Percentiles rank a stretch among this genome's conserved stretches.
These are phyloP conservation scores for Picea engelmannii DNA, from an alignment of 83 land plant genomes.

Conservation along the genomic window DNA sequence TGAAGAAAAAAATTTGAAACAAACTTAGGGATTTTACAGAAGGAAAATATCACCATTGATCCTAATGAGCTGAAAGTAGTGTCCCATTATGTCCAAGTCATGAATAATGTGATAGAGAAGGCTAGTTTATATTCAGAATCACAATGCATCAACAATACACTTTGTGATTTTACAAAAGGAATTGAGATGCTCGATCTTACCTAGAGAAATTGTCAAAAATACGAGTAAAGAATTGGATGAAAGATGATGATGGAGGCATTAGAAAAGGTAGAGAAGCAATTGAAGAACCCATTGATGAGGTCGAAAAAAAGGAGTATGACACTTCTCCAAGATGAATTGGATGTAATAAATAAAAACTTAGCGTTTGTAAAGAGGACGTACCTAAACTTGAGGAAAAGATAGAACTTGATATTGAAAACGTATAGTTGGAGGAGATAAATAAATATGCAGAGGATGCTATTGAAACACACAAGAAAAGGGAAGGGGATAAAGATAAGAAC, in stretches of 20 bases:
- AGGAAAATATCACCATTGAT: slow-evolving; percentile 67
- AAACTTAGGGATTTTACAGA: slow-evolving; percentile 44
- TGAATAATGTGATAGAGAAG: slow-evolving; percentile 63
- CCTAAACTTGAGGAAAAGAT: slow-evolving; percentile 68
- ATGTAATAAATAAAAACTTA: slow-evolving; percentile 69
- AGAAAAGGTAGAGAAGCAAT: slow-evolving; percentile 75
- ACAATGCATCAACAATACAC: too few relatives aligned
- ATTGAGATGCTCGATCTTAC: too few relatives aligned
- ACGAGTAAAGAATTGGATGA: too few relatives aligned
- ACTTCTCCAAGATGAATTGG: slow-evolving; percentile 62
- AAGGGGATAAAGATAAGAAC: neutral
- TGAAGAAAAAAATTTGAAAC: slow-evolving; percentile 60
- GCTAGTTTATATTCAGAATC: too few relatives aligned
- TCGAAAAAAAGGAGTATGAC: slow-evolving; percentile 70
- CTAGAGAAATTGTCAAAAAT: too few relatives aligned
- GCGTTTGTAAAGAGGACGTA: slow-evolving; percentile 52
- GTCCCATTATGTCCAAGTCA: slow-evolving; percentile 48
- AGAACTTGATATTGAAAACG: slow-evolving; percentile 65
- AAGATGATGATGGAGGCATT: slow-evolving; percentile 74
- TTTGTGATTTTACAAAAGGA: too few relatives aligned
- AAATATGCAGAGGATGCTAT: slow-evolving; percentile 64
- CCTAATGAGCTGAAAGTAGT: slow-evolving; percentile 70
- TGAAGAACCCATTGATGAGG: slow-evolving; percentile 71
- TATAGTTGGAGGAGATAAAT: slow-evolving; percentile 59
- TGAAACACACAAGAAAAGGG: slow-evolving; percentile 72